Conservation (phyloP, 1,139 yeast genomes). For the Arxiozyma slooffiae region DNA sequence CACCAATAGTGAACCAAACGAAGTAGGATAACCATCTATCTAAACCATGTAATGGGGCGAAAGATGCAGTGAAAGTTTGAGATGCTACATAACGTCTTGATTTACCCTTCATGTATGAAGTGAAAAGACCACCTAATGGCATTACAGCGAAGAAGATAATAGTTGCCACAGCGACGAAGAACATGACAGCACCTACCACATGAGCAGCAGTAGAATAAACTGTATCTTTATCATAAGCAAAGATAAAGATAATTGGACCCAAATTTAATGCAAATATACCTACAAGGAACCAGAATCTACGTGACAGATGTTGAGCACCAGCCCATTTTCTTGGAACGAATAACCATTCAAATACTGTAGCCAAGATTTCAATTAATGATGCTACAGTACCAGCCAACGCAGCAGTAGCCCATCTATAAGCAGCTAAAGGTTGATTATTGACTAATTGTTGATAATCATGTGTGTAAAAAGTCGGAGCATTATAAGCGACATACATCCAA, state of each 20-base stretch:
- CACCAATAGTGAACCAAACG: slow-evolving; percentile 80
- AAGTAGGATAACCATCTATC: slow-evolving; percentile 96
- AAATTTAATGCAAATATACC: slow-evolving; percentile 61
- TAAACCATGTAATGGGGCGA: slow-evolving; percentile 67
- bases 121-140: slow-evolving; percentile 96
- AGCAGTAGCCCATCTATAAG: slow-evolving; percentile 85
- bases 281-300: slow-evolving; percentile 71
- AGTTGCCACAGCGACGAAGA: slow-evolving; percentile 80
- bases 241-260: slow-evolving; percentile 80
- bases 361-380: slow-evolving; percentile 65
- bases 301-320: slow-evolving; percentile 92
- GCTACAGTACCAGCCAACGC: slow-evolving; percentile 93
- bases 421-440: slow-evolving; percentile 76
- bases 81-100: slow-evolving; percentile 88
- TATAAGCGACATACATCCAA: slow-evolving; percentile 93
- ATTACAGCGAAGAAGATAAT: slow-evolving; percentile 77
- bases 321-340: slow-evolving; percentile 98
- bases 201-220: slow-evolving; percentile 65
- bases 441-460: slow-evolving; percentile 72
- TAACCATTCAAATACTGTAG: slow-evolving; percentile 88
- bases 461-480: slow-evolving; percentile 86
- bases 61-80: slow-evolving; percentile 92
- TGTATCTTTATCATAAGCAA: slow-evolving; percentile 68
- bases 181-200: slow-evolving; percentile 77
- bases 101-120: slow-evolving; percentile 80